Evolutionary conservation across 768 basidiomycete species (phyloP), one percentile per base, ranked within the genome.

Genomic region (Suillus occidentalis): DNA sequence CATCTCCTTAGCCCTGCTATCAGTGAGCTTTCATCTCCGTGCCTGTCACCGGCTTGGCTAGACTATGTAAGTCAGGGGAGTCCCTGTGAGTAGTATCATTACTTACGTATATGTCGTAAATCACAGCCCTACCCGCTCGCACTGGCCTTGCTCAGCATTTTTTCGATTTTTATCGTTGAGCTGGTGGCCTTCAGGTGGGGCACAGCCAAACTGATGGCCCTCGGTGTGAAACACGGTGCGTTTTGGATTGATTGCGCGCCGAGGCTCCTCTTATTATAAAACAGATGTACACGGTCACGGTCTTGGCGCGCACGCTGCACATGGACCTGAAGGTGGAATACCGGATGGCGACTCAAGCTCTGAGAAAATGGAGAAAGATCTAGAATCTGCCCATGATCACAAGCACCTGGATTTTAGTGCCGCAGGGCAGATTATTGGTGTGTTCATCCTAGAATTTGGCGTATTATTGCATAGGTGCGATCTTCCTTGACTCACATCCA

Each of bases 371-470:
- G 22, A 36, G 8, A 69, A 74, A 34, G 79, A 82, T 64, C 58
- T 73, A 20, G 79, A 80, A 56, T 66, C 56, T 3, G 68, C 68
- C 7, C 31, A 66, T 42, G 66, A 73, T 50, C 39, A 62, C 36
- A 50, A 20, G 9, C 56, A 69, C 39, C 71, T 76, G 4, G 76
- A 81, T 57, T 83, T 87, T 45, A 78, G 79, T 22, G 77, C 85
- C 3, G 63, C 79, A 10, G 88, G 92, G 3, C 94, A 96, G 74
- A 76, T 95, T 43, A 82, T 97, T 56, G 95, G 95, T 16, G 84
- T 99, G 56, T 93, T 86, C 40, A 95, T 98, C 64, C 81, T 99
- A 56, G 97, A 99, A 73, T 97, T 97, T 70, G 97, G 97, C 70
- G 94, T 98, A 37, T 75, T 94, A 6, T 76, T 98, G 39, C 95